Base-by-base conservation (phyloP, 208 protist genomes). In the Trypanosoma melophagium region DNA sequence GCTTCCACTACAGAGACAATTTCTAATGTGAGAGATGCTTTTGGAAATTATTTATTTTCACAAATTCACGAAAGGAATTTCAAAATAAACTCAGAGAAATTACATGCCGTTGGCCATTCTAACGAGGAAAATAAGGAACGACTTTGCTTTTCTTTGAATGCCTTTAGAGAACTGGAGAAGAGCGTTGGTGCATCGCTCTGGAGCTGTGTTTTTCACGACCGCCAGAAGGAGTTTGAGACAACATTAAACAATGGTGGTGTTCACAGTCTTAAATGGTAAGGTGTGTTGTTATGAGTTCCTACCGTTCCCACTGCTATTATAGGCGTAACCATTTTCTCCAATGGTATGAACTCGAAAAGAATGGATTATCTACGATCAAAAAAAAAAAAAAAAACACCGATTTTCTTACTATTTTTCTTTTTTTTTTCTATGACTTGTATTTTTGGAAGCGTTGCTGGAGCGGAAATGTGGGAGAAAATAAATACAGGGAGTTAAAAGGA, bases 141-240 rank as follows among this genome's bases (percentile, higher is more conserved):
- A 21, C 19, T 24, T 28, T 60, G 66, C 13, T 87, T 92, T 67
- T 72, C 68, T 0, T 7, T 71, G 9, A 65, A 44, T 25, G 65
- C 71, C 47, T 77, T 88, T 41, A 55, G 38, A 7, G 52, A 51
- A 1, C 17, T 69, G 28, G 77, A 76, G 21, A 60, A 54, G 19
- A 50, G 38, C 17, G 56, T 79, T 21, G 87, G 82, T 8, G 61
- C 71, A 0, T 42, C 55, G 21, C 66, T 81, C 25, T 87, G 73
- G 75, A 55, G 56, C 7, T 90, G 84, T 66, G 71, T 73, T 59
- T 94, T 94, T 66, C 70, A 66, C 12, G 88, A 94, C 61, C 80
- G 88, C n/a, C 79, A 91, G 51, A 82, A 84, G 60, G 84, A 87
- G 63, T 90, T 92, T 69, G 86, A 91, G 55, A 76, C 81, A 45